phyloP scores from a whole-genome alignment of 192 early-diverging fungal species.

The Kickxella alabastrina region DNA sequence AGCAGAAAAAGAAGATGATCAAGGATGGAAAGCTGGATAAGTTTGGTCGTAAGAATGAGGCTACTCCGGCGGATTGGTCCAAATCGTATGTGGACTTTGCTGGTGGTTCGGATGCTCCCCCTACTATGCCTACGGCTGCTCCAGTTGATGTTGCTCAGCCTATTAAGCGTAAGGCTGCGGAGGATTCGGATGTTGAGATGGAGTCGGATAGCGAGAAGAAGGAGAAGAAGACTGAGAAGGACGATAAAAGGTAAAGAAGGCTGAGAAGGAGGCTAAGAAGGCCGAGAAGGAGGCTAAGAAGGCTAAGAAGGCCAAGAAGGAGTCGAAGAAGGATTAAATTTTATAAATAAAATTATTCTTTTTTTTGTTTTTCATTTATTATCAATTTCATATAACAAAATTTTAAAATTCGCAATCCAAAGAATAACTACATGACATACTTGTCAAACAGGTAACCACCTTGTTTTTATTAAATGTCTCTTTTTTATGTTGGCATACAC shows the following conservation, averaged over 20 bases:
- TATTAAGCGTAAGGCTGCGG: slow-evolving; percentile 25
- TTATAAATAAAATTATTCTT: not conserved
- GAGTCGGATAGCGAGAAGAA: slow-evolving; percentile 33
- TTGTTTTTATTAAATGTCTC: too few species aligned
- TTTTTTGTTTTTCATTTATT: not conserved
- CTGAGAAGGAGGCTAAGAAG: slow-evolving; percentile 29
- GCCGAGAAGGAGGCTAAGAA: slow-evolving; percentile 31
- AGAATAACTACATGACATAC: too few species aligned
- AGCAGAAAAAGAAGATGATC: slow-evolving; percentile 97
- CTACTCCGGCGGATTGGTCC: slow-evolving; percentile 81
- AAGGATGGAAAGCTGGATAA: slow-evolving; percentile 98
- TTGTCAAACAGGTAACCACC: too few species aligned
- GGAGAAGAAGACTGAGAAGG: slow-evolving; percentile 10
- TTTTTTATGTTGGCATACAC: too few species aligned
- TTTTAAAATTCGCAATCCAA: not conserved
- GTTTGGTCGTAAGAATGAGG: slow-evolving; percentile 86
- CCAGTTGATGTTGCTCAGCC: not conserved
- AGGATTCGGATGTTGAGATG: slow-evolving; percentile 27
- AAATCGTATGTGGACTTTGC: slow-evolving; percentile 69
- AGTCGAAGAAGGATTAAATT: slow-evolving; percentile 30
- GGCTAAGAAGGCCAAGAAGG: slow-evolving; percentile 31
- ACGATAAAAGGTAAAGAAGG: slow-evolving; percentile 22
- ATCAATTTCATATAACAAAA: not conserved
- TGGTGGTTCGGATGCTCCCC: slow-evolving; percentile 1
- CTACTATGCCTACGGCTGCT: not conserved